Evolutionary conservation across 148 eudicot species (phyloP).

Genomic region (Polygonum maritimum): DNA sequence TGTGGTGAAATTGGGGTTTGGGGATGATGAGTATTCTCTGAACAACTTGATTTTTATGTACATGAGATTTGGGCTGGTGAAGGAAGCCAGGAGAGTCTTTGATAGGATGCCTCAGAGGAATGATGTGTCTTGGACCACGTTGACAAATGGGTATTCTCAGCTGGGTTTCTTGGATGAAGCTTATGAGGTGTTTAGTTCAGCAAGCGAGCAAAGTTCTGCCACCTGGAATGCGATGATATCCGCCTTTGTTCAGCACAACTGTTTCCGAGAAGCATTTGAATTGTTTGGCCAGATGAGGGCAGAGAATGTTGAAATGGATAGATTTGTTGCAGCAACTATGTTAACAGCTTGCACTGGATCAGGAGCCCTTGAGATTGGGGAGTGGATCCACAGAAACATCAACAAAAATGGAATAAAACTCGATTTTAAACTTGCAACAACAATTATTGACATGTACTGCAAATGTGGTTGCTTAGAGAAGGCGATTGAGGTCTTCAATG

Average conservation of each 20-base stretch:
- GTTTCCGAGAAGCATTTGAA: conserved; percentile 46
- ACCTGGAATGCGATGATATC: conserved; percentile 75
- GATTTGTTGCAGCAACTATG: conserved; percentile 61
- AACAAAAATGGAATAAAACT: conserved; percentile 26
- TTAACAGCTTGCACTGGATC: conserved; percentile 60
- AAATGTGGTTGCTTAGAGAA: conserved; percentile 59
- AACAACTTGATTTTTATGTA: conserved; percentile 70
- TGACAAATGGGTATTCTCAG: conserved; percentile 66
- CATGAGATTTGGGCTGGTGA: conserved; percentile 48
- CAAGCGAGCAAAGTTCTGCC: conserved; percentile 37
- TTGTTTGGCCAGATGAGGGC: conserved; percentile 50
- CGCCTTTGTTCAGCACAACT: conserved; percentile 40
- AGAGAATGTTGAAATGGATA: conserved; percentile 37
- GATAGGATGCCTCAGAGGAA: conserved; percentile 39
- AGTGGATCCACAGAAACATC: conserved; percentile 49
- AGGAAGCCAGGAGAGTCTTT: conserved; percentile 40
- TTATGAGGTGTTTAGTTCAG: conserved; percentile 26
- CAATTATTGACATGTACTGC: conserved; percentile 56
- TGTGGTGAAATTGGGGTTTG: conserved; percentile 45
- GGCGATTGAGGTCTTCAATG: conserved; percentile 37
- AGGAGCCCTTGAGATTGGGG: conserved; percentile 38
- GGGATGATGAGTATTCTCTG: conserved; percentile 36
- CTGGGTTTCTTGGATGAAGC: conserved; percentile 54
- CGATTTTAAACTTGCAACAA: conserved; percentile 39
- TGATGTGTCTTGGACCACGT: conserved; percentile 64